These are phyloP conservation scores for Nothophaeocryptopus gaeumannii DNA, from an alignment of 2,329 filamentous ascomycete species.

Conservation along the genomic window DNA sequence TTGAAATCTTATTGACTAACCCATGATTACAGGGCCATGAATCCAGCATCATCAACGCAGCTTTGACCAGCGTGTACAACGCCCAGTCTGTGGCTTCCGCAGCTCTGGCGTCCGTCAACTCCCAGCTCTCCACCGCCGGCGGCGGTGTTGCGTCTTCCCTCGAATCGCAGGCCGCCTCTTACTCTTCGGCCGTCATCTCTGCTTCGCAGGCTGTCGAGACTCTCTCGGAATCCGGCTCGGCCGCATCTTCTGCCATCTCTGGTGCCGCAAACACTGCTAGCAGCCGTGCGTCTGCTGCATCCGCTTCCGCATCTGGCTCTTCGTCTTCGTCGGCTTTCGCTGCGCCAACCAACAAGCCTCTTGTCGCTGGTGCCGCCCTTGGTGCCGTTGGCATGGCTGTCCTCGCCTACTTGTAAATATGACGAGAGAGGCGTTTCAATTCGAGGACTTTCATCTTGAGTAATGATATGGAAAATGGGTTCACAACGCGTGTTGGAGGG, in stretches of 20 bases:
- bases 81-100: slow-evolving; percentile 14
- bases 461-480: too few species aligned
- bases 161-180: too few species aligned
- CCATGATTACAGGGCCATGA: slow-evolving; percentile 6
- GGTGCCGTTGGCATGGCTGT: slow-evolving; percentile 21
- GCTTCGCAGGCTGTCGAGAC: neutral
- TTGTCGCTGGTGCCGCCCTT: slow-evolving; percentile 22
- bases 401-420: slow-evolving; percentile 17
- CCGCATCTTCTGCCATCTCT: slow-evolving; percentile 6
- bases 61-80: slow-evolving; percentile 13
- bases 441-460: neutral
- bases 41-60: slow-evolving; percentile 14
- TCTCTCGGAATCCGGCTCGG: neutral
- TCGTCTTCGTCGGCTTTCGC: slow-evolving; percentile 8
- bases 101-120: slow-evolving; percentile 7
- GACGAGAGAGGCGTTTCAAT: neutral
- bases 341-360: slow-evolving; percentile 17
- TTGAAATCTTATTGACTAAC: slow-evolving; percentile 1
- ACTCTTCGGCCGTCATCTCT: neutral
- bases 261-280: neutral
- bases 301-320: neutral
- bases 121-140: slow-evolving; percentile 12
- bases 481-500: too few species aligned
- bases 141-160: slow-evolving; percentile 10
- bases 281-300: neutral